Evolutionary conservation across 139 green algal species (phyloP).

Genomic region (Trebouxia sp.): DNA sequence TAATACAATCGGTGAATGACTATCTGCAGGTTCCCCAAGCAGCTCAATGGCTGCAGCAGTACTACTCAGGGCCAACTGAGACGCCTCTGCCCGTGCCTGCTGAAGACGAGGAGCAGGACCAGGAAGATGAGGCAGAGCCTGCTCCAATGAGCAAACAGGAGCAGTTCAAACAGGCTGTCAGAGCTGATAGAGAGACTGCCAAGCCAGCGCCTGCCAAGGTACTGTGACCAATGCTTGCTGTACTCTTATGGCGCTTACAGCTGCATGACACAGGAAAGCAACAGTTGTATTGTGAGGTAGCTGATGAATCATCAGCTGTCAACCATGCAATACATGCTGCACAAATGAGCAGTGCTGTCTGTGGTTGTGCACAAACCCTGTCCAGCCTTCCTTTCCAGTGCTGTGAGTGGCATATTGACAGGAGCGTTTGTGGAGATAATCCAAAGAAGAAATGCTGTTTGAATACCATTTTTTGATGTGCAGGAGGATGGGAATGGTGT

Average conservation of each 20-base stretch:
- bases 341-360: neutral
- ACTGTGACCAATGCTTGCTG: neutral
- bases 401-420: too few relatives aligned
- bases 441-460: neutral
- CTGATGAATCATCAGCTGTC: too few relatives aligned
- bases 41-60: slow-evolving; percentile 15
- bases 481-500: neutral
- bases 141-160: neutral
- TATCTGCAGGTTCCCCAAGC: neutral
- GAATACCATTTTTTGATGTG: neutral
- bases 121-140: neutral
- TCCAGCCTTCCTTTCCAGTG: too few relatives aligned
- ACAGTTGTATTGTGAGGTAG: neutral
- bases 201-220: neutral
- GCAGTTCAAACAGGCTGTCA: slow-evolving; percentile 23
- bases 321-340: neutral
- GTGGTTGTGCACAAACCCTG: too few relatives aligned
- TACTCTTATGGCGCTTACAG: neutral
- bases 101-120: slow-evolving; percentile 15
- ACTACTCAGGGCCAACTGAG: neutral
- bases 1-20: too few relatives aligned
- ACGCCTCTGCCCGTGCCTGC: neutral
- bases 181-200: neutral
- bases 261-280: neutral
- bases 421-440: neutral